Base-by-base conservation (phyloP, 1,139 yeast species). In the Insectozyma bohioensis region DNA sequence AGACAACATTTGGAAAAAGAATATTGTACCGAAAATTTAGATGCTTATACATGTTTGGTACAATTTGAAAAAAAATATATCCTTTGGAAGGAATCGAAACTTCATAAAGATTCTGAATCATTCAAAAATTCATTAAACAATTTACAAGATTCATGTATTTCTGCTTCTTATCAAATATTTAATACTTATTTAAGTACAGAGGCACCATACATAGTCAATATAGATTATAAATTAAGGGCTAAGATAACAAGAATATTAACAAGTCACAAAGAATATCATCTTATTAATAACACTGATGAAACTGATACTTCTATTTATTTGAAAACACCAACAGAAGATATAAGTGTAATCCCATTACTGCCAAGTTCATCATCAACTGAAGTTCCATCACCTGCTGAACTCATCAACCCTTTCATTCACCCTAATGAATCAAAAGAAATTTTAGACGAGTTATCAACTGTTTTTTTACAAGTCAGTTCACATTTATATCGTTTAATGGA, bases 1-100 rank as follows among this genome's bases (percentile, higher is more conserved):
- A 68, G 77, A 36, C 63, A 65, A 15, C 87, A 85, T 51, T 58
- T 88, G 34, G 76, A 71, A 29, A 69, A 67, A 12, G 84, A 79
- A 35, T 72, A 69, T 40, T 86, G 95, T 52, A 73, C 72, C 4
- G 97, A 90, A 51, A 87, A 86, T 46, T 58, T 87, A 13, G 80
- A 80, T 44, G 88, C 85, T 10, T 85, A 78, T 51, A 56, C 71
- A 28, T 85, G 79, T 37, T 64, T 85, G 30, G 61, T 62, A 28
- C 67, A 69, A 27, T 75, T 56, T 38, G 54, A 49, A n/a, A 52
- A 47, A 32, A 54, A 49, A 25, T 38, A 52, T 5, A 31, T 31
- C 44, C 3, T 43, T 54, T 28, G 47, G 46, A 11, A 54, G 47
- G 22, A 13, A 14, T 16, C 21, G 4, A 17, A 10, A 10, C 25